These are phyloP conservation scores for Exophiala sp. DNA, from an alignment of 2,329 filamentous ascomycete species.

Conservation along the genomic window DNA sequence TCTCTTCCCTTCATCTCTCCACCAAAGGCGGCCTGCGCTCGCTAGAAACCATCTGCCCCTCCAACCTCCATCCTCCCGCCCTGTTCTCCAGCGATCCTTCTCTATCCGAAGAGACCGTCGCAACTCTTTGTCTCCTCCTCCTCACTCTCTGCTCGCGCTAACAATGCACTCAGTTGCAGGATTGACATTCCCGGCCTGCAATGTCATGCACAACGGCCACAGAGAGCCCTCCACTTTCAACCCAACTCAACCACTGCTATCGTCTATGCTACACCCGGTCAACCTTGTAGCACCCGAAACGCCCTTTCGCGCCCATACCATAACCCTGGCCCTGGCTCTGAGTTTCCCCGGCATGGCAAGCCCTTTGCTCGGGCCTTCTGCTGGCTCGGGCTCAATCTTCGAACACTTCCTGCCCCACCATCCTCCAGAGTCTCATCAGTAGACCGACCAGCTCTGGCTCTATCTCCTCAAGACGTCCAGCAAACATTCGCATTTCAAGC, in stretches of 20 bases:
- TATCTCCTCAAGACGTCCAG: conserved; percentile 9
- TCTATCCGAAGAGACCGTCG: not conserved
- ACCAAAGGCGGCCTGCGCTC: not conserved
- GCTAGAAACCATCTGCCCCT: not conserved
- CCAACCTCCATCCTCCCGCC: not conserved
- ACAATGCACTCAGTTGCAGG: not conserved
- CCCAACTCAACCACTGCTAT: not conserved
- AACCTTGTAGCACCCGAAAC: not conserved
- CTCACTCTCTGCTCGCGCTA: not conserved
- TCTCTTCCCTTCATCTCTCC: too few relatives aligned
- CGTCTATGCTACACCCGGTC: not conserved
- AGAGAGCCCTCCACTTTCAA: not conserved
- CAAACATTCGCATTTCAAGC: not conserved
- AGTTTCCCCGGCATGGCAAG: conserved; percentile 8
- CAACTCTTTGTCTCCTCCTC: not conserved
- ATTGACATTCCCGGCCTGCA: not conserved
- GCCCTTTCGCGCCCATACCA: not conserved
- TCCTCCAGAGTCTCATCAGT: conserved; percentile 12
- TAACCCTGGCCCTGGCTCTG: conserved; percentile 7
- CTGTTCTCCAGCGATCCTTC: not conserved
- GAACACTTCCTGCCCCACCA: conserved; percentile 16
- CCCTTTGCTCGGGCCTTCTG: conserved; percentile 10
- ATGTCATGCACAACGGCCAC: not conserved
- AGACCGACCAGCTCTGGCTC: not conserved
- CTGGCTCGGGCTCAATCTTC: conserved; percentile 11